These are phyloP conservation scores for Tetradesmus lagerheimii DNA, from an alignment of 139 green algal species.

Conservation along the genomic window DNA sequence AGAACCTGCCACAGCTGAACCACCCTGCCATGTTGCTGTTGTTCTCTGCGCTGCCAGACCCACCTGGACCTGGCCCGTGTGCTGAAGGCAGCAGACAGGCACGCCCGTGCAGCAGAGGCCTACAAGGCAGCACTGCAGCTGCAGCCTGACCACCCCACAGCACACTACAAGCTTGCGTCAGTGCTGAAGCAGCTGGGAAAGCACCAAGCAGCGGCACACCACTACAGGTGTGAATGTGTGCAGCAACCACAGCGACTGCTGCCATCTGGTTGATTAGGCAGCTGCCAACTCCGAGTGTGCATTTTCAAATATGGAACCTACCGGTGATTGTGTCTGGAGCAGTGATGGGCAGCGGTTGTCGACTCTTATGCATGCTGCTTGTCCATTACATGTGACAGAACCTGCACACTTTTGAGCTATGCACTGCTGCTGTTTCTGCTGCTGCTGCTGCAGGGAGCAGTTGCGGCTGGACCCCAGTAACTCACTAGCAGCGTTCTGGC, in stretches of 20 bases:
- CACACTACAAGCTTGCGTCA: conserved; percentile 56
- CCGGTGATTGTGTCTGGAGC: too few species aligned
- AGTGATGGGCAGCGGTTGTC: too few species aligned
- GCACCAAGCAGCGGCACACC: conserved; percentile 1
- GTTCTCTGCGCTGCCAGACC: conserved; percentile 27
- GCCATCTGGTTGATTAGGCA: too few species aligned
- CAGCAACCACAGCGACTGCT: conserved; percentile 3
- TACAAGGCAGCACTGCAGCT: conserved; percentile 55
- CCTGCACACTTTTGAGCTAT: too few species aligned
- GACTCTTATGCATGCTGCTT: too few species aligned
- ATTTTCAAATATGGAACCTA: too few species aligned
- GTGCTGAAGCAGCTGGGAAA: conserved; percentile 25
- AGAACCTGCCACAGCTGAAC: not conserved
- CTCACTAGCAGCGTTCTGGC: conserved; percentile 60
- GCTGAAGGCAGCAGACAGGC: conserved; percentile 44
- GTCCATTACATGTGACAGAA: too few species aligned
- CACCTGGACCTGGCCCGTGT: conserved; percentile 54
- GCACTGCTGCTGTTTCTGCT: not conserved
- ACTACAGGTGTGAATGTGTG: conserved; percentile 27
- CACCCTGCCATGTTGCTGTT: not conserved
- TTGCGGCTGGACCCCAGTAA: conserved; percentile 54
- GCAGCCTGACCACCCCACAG: conserved; percentile 58
- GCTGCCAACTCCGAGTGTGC: too few species aligned
- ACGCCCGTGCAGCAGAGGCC: conserved; percentile 55
- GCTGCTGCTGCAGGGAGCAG: conserved; percentile 53